Evolutionary conservation across 352 stramenopile genomes (phyloP), one percentile per base, ranked within the genome.

Genomic region (Pythium scleroteichum): DNA sequence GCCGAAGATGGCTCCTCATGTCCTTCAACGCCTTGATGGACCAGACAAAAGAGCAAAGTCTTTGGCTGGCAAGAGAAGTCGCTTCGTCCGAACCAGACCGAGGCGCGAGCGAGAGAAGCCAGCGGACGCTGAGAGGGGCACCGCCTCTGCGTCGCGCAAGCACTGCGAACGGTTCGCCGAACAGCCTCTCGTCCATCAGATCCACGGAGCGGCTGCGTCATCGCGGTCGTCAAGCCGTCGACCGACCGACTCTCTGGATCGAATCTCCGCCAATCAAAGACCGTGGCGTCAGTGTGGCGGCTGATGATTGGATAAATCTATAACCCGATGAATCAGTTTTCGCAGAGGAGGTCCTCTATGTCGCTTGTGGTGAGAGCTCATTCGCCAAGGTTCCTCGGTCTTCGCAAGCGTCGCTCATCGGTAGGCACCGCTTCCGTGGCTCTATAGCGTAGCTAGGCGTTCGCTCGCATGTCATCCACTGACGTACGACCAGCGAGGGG

Each of bases 401-500:
- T 51, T 26, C 17, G 33, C 26, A 53, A 53, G 38, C 38, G 38
- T 44, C 38, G 38, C 6, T 44, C 29, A 26, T 29, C 19, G 42
- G 42, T 50, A 50, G 19, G 42, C 42, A 50, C 42, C 42, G 14
- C 16, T 7, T 7, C 22, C 8, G 9, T 47, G 62, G 35, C 24
- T 51, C 33, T 26, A 13, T 44, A 44, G 38, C 38, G 38, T 44
- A 20, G 38, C 38, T 44, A 44, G 38, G 38, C 38, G 38, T 44
- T 44, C 17, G 38, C 38, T 44, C 38, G 38, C 38, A 44, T 62
- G 48, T 61, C 33, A 71, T 54, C 40, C 22, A 74, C 72, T 79
- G 76, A 79, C 65, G 51, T 50, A 67, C 68, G 58, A 62, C 56
- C 74, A 83, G 74, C 74, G 74, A 83, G 74, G 74, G 74, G 74